Percentiles rank a stretch among this genome's conserved stretches.
Evolutionary conservation across 176 grass and related monocot species (phyloP).

Genomic region (Oryza nivara): DNA sequence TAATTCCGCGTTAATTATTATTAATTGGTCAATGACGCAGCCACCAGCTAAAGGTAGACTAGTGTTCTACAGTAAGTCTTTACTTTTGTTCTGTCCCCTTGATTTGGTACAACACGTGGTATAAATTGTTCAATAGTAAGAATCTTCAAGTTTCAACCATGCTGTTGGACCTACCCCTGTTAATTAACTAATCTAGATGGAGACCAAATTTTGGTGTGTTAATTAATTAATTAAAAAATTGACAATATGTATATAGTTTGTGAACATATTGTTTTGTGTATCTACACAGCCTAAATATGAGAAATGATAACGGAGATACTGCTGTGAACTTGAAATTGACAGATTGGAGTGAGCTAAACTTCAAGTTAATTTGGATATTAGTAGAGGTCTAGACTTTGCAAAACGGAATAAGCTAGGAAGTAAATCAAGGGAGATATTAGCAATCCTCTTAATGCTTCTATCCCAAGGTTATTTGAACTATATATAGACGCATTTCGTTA

Average conservation of each 20-base stretch:
- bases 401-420: background rate
- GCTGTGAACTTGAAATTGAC: background rate
- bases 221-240: background rate
- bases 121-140: background rate
- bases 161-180: background rate
- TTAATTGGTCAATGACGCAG: conserved; percentile 25
- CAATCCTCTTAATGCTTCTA: no score
- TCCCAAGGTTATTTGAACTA: no score
- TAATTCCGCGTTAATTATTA: background rate
- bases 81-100: background rate
- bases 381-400: background rate
- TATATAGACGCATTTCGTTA: no score
- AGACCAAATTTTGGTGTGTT: background rate
- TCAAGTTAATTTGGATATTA: background rate
- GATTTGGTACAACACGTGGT: conserved; percentile 35
- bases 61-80: background rate
- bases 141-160: background rate
- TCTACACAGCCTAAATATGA: no score
- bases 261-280: no score
- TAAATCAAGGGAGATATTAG: no score
- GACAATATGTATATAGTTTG: no score
- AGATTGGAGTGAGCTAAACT: background rate
- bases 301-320: background rate
- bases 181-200: background rate
- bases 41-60: background rate